Conservation (phyloP, 257 asterid species). For the Capsicum baccatum region DNA sequence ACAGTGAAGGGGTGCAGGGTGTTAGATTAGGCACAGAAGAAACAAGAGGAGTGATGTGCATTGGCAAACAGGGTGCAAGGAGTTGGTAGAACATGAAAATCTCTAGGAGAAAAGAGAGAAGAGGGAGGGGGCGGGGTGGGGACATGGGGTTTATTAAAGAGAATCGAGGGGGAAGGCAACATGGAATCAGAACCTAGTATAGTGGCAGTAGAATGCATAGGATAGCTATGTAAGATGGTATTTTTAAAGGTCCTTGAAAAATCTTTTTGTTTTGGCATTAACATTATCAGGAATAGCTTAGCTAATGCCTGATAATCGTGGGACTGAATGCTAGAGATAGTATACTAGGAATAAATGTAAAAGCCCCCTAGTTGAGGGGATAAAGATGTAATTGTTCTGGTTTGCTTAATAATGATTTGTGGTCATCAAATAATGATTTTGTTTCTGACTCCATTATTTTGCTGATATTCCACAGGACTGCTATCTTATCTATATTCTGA, state of each 20-base stretch:
- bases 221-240: not conserved
- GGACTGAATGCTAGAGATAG: not conserved
- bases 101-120: not conserved
- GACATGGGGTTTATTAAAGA: not conserved
- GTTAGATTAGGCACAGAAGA: not conserved
- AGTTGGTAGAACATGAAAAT: not conserved
- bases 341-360: not conserved
- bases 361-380: not conserved
- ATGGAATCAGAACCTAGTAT: not conserved
- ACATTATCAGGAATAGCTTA: not conserved
- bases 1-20: not conserved
- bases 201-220: not conserved
- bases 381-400: not conserved
- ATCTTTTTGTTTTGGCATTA: not conserved
- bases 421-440: not conserved
- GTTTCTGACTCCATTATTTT: not conserved
- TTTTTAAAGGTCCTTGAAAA: not conserved
- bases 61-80: not conserved
- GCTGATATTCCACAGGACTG: conserved; percentile 57
- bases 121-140: not conserved
- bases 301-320: not conserved
- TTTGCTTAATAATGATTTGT: not conserved
- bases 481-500: conserved; percentile 79
- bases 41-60: not conserved
- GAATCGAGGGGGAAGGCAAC: not conserved